Conservation (phyloP, 345 rosid species). For the Hibiscus mutabilis region DNA sequence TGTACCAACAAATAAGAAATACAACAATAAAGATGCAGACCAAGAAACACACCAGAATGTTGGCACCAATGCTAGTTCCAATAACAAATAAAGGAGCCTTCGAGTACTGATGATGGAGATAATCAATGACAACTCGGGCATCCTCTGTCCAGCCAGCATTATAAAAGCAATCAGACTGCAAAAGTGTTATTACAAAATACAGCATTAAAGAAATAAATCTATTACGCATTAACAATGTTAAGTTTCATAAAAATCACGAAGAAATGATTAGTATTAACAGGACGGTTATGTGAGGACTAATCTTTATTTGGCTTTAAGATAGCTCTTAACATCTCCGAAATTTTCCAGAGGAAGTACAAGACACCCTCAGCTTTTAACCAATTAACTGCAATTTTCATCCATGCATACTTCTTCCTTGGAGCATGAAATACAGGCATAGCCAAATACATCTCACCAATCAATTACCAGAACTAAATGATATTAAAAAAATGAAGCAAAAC, state of each 20-base stretch:
- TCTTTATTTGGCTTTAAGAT: not conserved
- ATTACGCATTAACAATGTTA: not conserved
- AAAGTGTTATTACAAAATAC: not conserved
- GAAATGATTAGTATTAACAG: not conserved
- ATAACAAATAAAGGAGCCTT: constrained; percentile 77
- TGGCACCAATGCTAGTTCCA: constrained; percentile 95
- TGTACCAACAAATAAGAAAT: not conserved
- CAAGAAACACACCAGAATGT: constrained; percentile 52
- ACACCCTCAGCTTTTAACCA: not conserved
- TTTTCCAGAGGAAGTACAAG: not conserved
- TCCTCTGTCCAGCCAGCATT: constrained; percentile 97
- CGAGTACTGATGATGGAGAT: constrained; percentile 60
- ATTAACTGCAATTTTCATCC: constrained; percentile 3
- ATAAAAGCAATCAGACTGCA: constrained; percentile 89
- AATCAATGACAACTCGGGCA: constrained; percentile 38
- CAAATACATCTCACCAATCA: not conserved
- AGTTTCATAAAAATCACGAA: too few relatives aligned
- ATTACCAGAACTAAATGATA: not conserved
- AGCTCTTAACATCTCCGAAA: not conserved
- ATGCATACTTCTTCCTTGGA: not conserved
- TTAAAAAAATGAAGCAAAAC: not conserved
- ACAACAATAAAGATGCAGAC: not conserved
- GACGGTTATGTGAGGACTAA: not conserved
- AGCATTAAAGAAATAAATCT: constrained; percentile 4
- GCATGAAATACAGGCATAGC: not conserved